Percentiles rank a stretch among this genome's conserved stretches.
Evolutionary conservation across 2,329 filamentous ascomycete genomes (phyloP).

Genomic region (Macrophomina pseudophaseolina): DNA sequence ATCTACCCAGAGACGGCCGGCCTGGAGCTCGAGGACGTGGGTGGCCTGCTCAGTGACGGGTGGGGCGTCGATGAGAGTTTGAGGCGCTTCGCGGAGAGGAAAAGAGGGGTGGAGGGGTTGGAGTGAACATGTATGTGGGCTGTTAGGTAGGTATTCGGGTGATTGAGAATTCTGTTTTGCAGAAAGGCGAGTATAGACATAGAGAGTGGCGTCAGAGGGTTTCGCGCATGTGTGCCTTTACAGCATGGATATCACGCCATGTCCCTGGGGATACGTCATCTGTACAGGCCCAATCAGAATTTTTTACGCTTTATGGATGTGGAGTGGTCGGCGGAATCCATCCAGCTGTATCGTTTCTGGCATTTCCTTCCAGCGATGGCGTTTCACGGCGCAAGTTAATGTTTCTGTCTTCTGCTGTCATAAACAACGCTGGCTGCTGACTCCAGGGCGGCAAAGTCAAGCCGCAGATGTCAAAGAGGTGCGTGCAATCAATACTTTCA

Average conservation of each 20-base stretch:
- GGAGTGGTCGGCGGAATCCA: neutral
- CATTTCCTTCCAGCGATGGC: neutral
- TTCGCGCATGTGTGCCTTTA: too few species aligned
- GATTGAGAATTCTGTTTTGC: too few species aligned
- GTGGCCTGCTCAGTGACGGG: constrained; percentile 70
- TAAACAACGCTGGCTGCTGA: too few species aligned
- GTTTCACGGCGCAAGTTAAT: neutral
- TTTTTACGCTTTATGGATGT: neutral
- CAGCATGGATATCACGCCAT: too few species aligned
- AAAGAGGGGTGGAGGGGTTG: neutral
- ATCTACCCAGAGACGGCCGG: constrained; percentile 90
- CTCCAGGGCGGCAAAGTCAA: too few species aligned
- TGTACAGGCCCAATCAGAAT: neutral
- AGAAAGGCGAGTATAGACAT: too few species aligned
- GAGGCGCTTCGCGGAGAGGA: constrained; percentile 13
- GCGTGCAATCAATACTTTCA: too few species aligned
- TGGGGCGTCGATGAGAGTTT: constrained; percentile 64
- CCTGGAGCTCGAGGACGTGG: constrained; percentile 79
- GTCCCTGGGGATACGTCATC: too few species aligned
- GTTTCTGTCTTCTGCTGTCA: too few species aligned
- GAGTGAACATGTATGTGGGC: neutral
- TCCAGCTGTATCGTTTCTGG: neutral
- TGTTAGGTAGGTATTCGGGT: neutral
- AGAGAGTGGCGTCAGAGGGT: too few species aligned
- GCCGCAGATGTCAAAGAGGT: too few species aligned